Evolutionary conservation across 306 rosid genomes (phyloP), one percentile per base, ranked within the genome.

Genomic region (Dryas drummondii): DNA sequence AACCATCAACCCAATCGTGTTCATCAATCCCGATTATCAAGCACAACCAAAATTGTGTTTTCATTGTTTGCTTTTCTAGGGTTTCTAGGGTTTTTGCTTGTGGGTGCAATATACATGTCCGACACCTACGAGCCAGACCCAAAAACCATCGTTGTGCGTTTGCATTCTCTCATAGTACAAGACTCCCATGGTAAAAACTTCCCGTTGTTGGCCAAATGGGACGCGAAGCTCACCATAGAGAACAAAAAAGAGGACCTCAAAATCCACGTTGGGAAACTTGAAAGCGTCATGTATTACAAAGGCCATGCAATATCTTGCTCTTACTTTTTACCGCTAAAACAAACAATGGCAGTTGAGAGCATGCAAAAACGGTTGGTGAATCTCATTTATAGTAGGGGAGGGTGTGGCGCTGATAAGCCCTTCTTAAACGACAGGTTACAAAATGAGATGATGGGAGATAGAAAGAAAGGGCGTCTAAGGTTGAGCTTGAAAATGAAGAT

Each of bases 401-500:
- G 37, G 2, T 32, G 37, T 32, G 37, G 37, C 0, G 37, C 37
- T 32, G 37, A 32, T 1, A 32, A 32, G 37, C 37, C 37, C 37
- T 32, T 32, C 37, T 32, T 32, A 32, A 32, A 32, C 37, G 37
- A 32, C 0, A 32, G 37, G 41, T 11, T 60, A 3, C 32, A 60
- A 3, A 17, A 0, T 0, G 40, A 46, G 55, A 14, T 61, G 42
- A 15, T 49, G 16, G 11, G 13, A 10, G 76, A 72, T 9, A 22
- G 66, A 37, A 17, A 2, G 27, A 58, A 13, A 19, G 66, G 47
- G 46, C 53, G 13, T 7, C 1, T 57, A 8, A 49, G 45, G 53
- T 45, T 72, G 45, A 58, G 45, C 5, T 5, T 72, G 67, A 48
- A 45, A 16, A 57, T 72, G 45, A 9, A 46, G 67, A 72, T 72